Percentiles rank a stretch among this genome's conserved stretches.
Conservation (phyloP, 495 filamentous ascomycete species). For the Daldinia bambusicola region DNA sequence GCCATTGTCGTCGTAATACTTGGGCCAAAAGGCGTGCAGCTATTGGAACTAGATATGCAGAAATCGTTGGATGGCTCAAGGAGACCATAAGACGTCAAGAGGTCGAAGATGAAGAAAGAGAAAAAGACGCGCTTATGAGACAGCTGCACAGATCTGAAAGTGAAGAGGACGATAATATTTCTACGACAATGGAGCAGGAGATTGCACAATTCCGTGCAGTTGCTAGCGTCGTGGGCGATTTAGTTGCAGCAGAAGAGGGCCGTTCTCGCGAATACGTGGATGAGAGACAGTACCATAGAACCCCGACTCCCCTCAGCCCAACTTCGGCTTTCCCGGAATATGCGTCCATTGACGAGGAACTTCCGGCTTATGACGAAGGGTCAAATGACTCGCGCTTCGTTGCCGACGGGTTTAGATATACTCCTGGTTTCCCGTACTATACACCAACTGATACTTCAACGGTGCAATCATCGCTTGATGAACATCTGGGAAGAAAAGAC, state of each 20-base stretch:
- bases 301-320: constrained; percentile 41
- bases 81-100: constrained; percentile 23
- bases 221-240: constrained; percentile 55
- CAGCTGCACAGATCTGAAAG: constrained; percentile 32
- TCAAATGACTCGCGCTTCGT: constrained; percentile 44
- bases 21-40: constrained; percentile 20
- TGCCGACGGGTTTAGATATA: constrained; percentile 52
- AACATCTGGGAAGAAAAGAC: constrained; percentile 44
- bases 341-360: constrained; percentile 49
- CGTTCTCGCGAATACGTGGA: constrained; percentile 31
- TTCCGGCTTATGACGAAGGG: constrained; percentile 52
- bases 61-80: constrained; percentile 32
- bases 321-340: constrained; percentile 47
- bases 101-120: constrained; percentile 53
- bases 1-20: constrained; percentile 43
- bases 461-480: constrained; percentile 44
- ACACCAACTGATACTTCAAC: constrained; percentile 30
- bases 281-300: constrained; percentile 23
- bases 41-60: constrained; percentile 26
- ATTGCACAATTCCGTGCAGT: constrained; percentile 61
- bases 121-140: constrained; percentile 51
- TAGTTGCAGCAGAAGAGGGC: constrained; percentile 58
- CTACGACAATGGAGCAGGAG: constrained; percentile 56
- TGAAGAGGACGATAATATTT: constrained; percentile 45
- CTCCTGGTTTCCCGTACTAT: constrained; percentile 43